Evolutionary conservation across 2,329 filamentous ascomycete genomes (phyloP).

Genomic region (Pyrenochaeta sp.): DNA sequence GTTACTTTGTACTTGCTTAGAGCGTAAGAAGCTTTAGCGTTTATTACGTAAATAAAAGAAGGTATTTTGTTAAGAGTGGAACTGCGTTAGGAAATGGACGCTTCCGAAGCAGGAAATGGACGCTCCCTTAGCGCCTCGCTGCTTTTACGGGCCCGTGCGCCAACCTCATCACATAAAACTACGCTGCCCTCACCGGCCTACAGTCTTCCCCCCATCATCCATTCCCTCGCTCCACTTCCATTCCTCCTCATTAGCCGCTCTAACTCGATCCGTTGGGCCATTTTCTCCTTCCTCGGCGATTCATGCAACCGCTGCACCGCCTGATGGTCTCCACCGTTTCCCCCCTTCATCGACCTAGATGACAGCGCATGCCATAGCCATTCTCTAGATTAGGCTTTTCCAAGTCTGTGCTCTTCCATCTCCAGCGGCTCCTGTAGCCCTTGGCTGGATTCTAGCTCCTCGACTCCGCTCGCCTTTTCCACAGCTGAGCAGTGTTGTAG

Average conservation of each 20-base stretch:
- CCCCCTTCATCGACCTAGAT: not conserved
- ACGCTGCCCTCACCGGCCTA: conserved; percentile 19
- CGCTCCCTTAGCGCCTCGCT: conserved; percentile 22
- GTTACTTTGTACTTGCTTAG: too few species aligned
- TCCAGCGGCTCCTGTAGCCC: conserved; percentile 3
- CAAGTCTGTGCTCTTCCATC: conserved; percentile 1
- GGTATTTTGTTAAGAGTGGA: conserved; percentile 23
- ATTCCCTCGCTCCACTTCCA: conserved; percentile 16
- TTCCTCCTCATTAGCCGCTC: conserved; percentile 17
- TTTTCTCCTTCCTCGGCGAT: conserved; percentile 17
- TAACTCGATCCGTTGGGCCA: conserved; percentile 14
- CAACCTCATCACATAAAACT: conserved; percentile 27
- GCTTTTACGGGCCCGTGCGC: conserved; percentile 30
- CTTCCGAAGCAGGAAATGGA: conserved; percentile 25
- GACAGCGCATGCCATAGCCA: not conserved
- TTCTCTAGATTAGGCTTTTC: not conserved
- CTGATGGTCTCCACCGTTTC: conserved; percentile 4
- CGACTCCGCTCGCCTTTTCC: conserved; percentile 5
- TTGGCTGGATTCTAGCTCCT: conserved; percentile 6
- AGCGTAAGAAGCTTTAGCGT: too few species aligned
- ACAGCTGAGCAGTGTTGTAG: conserved; percentile 10
- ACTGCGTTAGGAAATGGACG: conserved; percentile 25
- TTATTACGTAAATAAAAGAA: too few species aligned
- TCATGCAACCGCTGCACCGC: conserved; percentile 18
- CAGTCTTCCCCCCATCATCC: conserved; percentile 9